Evolutionary conservation across 2,329 filamentous ascomycete genomes (phyloP).

Genomic region (Aspergillus costaricaensis): DNA sequence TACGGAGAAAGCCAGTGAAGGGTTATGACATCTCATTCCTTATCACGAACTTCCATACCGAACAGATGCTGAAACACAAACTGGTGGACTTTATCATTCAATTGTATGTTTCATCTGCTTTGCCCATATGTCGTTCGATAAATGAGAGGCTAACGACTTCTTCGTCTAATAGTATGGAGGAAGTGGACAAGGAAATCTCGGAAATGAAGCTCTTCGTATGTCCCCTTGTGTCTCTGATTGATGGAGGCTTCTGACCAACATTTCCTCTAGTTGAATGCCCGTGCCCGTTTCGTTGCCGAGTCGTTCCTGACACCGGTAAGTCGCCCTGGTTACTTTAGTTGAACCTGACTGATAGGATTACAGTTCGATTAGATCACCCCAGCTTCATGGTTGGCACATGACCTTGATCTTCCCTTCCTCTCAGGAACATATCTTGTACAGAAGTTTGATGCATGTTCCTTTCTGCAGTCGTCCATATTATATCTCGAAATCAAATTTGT

Average conservation of each 20-base stretch:
- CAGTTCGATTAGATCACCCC: conserved; percentile 24
- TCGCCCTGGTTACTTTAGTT: background rate
- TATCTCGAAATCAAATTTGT: conserved; percentile 9
- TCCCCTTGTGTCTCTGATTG: background rate
- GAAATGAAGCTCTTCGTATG: conserved; percentile 99
- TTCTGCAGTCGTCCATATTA: conserved; percentile 16
- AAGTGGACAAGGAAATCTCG: conserved; percentile 99
- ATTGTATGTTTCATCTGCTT: conserved; percentile 52
- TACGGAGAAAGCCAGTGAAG: conserved; percentile 91
- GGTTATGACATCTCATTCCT: conserved; percentile 99
- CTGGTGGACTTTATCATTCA: conserved; percentile 98
- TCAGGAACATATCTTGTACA: conserved; percentile 24
- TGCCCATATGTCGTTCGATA: background rate
- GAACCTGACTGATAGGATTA: conserved; percentile 25
- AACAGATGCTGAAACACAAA: conserved; percentile 99
- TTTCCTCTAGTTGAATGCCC: conserved; percentile 76
- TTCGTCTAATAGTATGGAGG: conserved; percentile 68
- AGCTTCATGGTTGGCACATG: conserved; percentile 23
- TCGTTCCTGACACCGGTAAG: conserved; percentile 92
- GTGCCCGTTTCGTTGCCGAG: conserved; percentile 96
- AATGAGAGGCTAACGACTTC: background rate
- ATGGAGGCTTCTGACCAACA: conserved; percentile 23
- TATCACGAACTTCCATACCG: conserved; percentile 98
- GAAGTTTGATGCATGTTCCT: conserved; percentile 16
- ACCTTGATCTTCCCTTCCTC: conserved; percentile 17